Percentiles rank a stretch among this genome's conserved stretches.
Conservation (phyloP, 2,329 filamentous ascomycete species). For the Sclerotinia subarctica region DNA sequence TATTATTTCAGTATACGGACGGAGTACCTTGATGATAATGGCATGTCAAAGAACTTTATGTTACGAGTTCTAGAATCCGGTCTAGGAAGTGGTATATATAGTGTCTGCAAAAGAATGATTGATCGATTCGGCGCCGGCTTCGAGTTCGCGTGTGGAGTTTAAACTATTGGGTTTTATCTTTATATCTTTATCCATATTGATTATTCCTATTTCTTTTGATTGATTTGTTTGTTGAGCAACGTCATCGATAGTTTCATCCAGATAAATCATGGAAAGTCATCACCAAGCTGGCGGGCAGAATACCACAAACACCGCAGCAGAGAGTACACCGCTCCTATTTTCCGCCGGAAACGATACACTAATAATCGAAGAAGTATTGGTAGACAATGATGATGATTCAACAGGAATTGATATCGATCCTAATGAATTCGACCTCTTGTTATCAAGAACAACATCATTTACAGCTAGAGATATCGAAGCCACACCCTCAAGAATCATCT, state of each 20-base stretch:
- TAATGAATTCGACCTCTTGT: conserved; percentile 36
- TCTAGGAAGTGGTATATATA: too few species aligned
- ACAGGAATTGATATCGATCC: conserved; percentile 43
- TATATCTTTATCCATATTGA: background rate
- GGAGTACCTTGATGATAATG: too few species aligned
- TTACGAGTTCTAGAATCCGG: too few species aligned
- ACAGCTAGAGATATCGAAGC: conserved; percentile 34
- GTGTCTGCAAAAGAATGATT: background rate
- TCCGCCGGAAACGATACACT: conserved; percentile 21
- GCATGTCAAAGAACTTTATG: too few species aligned
- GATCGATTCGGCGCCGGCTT: background rate
- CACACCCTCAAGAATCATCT: conserved; percentile 34
- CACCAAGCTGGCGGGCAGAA: background rate
- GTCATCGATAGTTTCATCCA: background rate
- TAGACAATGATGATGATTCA: conserved; percentile 24
- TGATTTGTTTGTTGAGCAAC: background rate
- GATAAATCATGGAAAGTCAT: background rate
- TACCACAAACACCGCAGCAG: background rate
- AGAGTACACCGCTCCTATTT: conserved; percentile 20
- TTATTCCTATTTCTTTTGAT: background rate
- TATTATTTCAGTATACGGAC: too few species aligned
- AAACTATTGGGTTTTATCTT: background rate
- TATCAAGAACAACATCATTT: conserved; percentile 34
- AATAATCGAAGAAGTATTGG: conserved; percentile 5
- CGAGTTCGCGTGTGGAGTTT: background rate